A percentile compares a stretch with the other conserved stretches of the same genome.
phyloP scores from a whole-genome alignment of 768 basidiomycete species.

The Calvatia gigantea region DNA sequence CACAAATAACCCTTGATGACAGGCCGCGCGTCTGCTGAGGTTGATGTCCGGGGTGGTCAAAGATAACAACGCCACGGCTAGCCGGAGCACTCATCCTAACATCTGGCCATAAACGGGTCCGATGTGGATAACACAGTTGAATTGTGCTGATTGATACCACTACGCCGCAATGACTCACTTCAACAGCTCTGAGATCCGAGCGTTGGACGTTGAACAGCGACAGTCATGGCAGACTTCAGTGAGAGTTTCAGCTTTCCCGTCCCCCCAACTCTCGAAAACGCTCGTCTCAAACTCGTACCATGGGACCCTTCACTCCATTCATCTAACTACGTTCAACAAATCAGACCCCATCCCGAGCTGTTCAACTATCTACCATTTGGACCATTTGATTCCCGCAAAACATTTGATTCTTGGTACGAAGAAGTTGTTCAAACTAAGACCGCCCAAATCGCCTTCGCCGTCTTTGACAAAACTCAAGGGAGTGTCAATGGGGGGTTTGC shows the following conservation, averaged over 20 bases:
- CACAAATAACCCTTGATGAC: too few species aligned
- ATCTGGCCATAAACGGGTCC: too few species aligned
- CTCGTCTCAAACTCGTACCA: constrained; percentile 43
- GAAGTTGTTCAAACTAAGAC: constrained; percentile 30
- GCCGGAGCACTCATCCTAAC: too few species aligned
- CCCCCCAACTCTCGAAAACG: constrained; percentile 40
- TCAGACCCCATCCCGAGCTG: constrained; percentile 39
- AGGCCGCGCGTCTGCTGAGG: too few species aligned
- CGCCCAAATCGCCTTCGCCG: constrained; percentile 40
- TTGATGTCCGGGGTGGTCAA: too few species aligned
- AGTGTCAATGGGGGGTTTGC: constrained; percentile 33
- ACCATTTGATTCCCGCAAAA: constrained; percentile 39
- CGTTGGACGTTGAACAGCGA: too few species aligned
- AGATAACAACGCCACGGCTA: too few species aligned
- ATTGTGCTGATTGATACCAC: too few species aligned
- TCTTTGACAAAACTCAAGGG: constrained; percentile 45
- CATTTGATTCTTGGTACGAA: constrained; percentile 31
- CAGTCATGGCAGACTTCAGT: too few species aligned
- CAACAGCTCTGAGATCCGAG: too few species aligned
- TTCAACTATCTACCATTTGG: constrained; percentile 49
- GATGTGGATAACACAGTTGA: too few species aligned
- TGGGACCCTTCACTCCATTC: constrained; percentile 34
- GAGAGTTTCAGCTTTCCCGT: constrained; percentile 52
- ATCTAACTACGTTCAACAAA: constrained; percentile 35
- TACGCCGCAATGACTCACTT: too few species aligned